Evolutionary conservation across 2,329 filamentous ascomycete genomes (phyloP).

Genomic region (Trichoderma polysporum): DNA sequence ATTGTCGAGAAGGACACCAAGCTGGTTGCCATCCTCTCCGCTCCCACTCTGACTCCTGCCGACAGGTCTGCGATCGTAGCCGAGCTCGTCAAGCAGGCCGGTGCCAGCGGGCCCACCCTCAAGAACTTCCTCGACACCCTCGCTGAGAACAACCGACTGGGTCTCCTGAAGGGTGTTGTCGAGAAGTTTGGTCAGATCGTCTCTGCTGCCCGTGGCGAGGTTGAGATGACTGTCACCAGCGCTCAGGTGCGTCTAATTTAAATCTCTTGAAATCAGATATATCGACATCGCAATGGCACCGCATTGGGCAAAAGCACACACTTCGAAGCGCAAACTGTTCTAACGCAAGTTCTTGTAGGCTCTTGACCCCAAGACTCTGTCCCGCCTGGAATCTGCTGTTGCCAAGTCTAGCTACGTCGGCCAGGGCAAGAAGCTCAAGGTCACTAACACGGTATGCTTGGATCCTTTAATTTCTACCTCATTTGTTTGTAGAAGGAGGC

Average conservation of each 20-base stretch:
- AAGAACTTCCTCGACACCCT: conserved; percentile 92
- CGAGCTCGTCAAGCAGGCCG: conserved; percentile 84
- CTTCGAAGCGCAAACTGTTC: background rate
- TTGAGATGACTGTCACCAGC: conserved; percentile 89
- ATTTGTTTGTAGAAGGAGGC: background rate
- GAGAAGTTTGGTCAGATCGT: conserved; percentile 88
- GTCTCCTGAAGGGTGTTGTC: conserved; percentile 75
- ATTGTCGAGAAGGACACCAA: conserved; percentile 81
- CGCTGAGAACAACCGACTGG: conserved; percentile 94
- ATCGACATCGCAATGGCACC: background rate
- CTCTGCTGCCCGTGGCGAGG: conserved; percentile 84
- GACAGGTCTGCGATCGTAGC: conserved; percentile 86
- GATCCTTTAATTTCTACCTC: background rate
- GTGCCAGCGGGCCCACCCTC: conserved; percentile 74
- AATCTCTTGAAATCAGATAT: background rate
- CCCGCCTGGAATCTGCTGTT: conserved; percentile 82
- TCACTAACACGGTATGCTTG: conserved; percentile 74
- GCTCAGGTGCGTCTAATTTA: conserved; percentile 67
- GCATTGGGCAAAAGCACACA: too few relatives aligned
- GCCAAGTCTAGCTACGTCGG: conserved; percentile 85
- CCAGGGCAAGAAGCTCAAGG: conserved; percentile 96
- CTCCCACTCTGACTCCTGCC: conserved; percentile 72
- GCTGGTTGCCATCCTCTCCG: conserved; percentile 70
- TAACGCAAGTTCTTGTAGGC: conserved; percentile 49
- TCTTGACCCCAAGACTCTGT: conserved; percentile 83